phyloP scores from a whole-genome alignment of 345 rosid species.

The Brassica napus region DNA sequence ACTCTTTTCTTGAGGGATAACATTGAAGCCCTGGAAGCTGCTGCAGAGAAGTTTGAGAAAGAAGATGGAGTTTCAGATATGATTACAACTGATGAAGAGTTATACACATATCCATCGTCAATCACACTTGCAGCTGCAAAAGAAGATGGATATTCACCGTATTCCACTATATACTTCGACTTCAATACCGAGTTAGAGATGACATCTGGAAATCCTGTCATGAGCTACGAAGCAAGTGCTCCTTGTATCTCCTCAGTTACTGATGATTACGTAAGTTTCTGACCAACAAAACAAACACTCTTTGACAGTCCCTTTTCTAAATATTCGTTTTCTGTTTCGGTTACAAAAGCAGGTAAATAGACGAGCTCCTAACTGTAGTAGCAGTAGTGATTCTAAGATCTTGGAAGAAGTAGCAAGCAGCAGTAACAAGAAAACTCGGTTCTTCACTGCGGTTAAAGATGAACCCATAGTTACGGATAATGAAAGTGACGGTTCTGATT shows the following conservation, averaged over 20 bases:
- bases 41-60: slow-evolving; percentile 77
- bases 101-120: slow-evolving; percentile 55
- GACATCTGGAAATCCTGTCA: slow-evolving; percentile 18
- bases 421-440: slow-evolving; percentile 38
- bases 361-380: slow-evolving; percentile 45
- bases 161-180: slow-evolving; percentile 59
- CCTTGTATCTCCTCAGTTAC: slow-evolving; percentile 50
- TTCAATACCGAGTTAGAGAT: slow-evolving; percentile 19
- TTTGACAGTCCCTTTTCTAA: background rate
- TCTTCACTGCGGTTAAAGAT: slow-evolving; percentile 45
- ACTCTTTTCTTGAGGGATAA: slow-evolving; percentile 78
- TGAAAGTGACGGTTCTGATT: slow-evolving; percentile 83
- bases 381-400: slow-evolving; percentile 39
- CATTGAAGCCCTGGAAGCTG: slow-evolving; percentile 74
- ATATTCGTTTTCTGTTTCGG: slow-evolving; percentile 4
- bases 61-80: slow-evolving; percentile 44
- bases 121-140: slow-evolving; percentile 36
- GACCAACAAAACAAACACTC: background rate
- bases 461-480: slow-evolving; percentile 45
- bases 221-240: slow-evolving; percentile 46
- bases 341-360: slow-evolving; percentile 48
- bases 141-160: slow-evolving; percentile 66
- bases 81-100: slow-evolving; percentile 49
- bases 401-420: slow-evolving; percentile 46
- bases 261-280: slow-evolving; percentile 61